Base-by-base conservation (phyloP, 257 asterid genomes). In the Solanum commersonii region DNA sequence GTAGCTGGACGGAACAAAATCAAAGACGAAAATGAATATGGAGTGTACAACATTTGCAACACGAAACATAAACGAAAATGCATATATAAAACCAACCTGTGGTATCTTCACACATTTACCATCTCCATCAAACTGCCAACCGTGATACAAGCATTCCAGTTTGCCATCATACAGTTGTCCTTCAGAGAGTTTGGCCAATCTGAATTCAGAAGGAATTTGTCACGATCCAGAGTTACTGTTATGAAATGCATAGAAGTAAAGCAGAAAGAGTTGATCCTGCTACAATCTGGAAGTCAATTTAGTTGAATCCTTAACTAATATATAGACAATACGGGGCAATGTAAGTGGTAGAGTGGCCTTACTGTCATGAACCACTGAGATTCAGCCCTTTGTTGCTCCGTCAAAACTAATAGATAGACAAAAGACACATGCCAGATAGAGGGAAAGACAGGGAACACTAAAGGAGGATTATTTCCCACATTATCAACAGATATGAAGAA, bases 161-260 rank as follows among this genome's bases (percentile, higher is more conserved):
- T 77, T 91, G 67, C 99, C 99, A 42, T 96, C 97, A 35, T 90
- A 85, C 25, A 96, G 5, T 86, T 96, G 99, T 10, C 99, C 99
- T 92, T 96, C 98, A 4, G 99, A 96, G 65, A 96, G 98, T 92
- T 96, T 96, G 40, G 98, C 99, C 46, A 96, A 92, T 94, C 99
- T 96, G 90, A 33, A 90, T 25, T 79, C 14, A 7, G 79, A 37
- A 77, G 59, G 38, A 27, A 29, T 11, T 38, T 68, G 25, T 42
- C 44, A 76, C 5, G 15, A 16, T 42, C 8, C 10, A 22, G 25
- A 59, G 18, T 29, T 13, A 18, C 12, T 59, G 3, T 49, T 11
- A 8, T 40, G 78, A 52, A 77, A 49, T 8, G 70, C 10, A 65
- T 22, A 81, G 27, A 31, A 60, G 77, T 10, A 65, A 22, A 40